Conservation (phyloP, 345 rosid genomes). For the Bretschneidera sinensis region DNA sequence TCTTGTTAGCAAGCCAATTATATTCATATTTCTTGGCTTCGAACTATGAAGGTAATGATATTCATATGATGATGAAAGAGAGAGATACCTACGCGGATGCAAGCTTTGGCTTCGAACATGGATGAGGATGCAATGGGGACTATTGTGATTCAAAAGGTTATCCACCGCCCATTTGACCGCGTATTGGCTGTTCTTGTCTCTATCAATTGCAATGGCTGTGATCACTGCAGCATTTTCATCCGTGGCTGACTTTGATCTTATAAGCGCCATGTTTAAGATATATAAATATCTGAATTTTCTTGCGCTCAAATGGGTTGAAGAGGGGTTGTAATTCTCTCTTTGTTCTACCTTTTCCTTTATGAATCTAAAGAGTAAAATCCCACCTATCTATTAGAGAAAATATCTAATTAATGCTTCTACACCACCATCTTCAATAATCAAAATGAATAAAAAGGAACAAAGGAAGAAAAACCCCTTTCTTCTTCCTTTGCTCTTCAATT, state of each 20-base stretch:
- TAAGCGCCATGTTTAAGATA: neutral
- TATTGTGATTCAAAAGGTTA: constrained; percentile 24
- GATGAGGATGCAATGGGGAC: constrained; percentile 28
- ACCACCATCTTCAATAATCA: too few species aligned
- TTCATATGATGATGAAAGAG: constrained; percentile 1
- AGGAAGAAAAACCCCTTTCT: too few species aligned
- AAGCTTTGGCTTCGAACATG: constrained; percentile 33
- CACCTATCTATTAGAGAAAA: too few species aligned
- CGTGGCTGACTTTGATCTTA: neutral
- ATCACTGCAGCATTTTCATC: neutral
- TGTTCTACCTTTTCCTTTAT: too few species aligned
- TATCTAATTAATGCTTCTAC: too few species aligned
- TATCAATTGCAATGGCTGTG: constrained; percentile 47
- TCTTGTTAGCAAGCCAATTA: neutral
- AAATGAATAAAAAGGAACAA: too few species aligned
- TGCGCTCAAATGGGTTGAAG: too few species aligned
- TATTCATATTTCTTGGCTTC: too few species aligned
- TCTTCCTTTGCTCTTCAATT: too few species aligned
- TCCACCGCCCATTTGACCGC: constrained; percentile 59
- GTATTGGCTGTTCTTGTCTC: constrained; percentile 45
- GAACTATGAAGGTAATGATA: constrained; percentile 4
- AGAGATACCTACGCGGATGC: constrained; percentile 24
- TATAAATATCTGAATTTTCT: too few species aligned
- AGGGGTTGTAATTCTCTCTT: too few species aligned
- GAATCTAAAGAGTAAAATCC: too few species aligned